A percentile compares a stretch with the other conserved stretches of the same genome.
phyloP scores from a whole-genome alignment of 148 eudicot genomes.

The Euryodendron excelsum region DNA sequence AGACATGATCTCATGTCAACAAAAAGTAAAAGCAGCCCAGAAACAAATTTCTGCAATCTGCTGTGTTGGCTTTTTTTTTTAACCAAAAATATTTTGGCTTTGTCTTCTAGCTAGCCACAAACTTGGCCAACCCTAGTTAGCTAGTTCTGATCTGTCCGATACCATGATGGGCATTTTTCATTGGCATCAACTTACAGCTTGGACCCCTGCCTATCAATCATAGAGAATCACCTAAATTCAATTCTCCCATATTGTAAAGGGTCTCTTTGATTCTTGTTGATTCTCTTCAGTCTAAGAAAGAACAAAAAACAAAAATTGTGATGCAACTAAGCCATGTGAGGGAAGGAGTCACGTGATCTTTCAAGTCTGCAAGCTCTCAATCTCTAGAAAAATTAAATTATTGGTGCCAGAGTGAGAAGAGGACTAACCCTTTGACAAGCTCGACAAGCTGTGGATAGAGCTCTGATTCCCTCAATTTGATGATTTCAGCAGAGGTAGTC shows the following conservation, averaged over 20 bases:
- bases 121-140: not conserved
- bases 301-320: not conserved
- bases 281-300: not conserved
- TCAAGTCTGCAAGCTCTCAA: too few relatives aligned
- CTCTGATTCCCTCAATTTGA: constrained; percentile 79
- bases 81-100: constrained; percentile 9
- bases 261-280: not conserved
- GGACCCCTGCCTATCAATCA: not conserved
- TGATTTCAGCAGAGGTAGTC: constrained; percentile 77
- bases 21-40: not conserved
- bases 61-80: constrained; percentile 5
- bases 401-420: not conserved
- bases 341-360: constrained; percentile 2
- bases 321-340: constrained; percentile 4
- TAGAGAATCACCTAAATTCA: not conserved
- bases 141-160: too few relatives aligned
- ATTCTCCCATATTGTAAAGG: not conserved
- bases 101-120: too few relatives aligned
- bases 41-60: not conserved
- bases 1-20: not conserved
- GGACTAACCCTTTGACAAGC: constrained; percentile 75
- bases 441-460: constrained; percentile 93
- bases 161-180: not conserved
- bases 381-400: too few relatives aligned
- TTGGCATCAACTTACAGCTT: not conserved